Evolutionary conservation across 2,329 filamentous ascomycete species (phyloP), one percentile per base, ranked within the genome.

Genomic region (Hymenoscyphus linearis): DNA sequence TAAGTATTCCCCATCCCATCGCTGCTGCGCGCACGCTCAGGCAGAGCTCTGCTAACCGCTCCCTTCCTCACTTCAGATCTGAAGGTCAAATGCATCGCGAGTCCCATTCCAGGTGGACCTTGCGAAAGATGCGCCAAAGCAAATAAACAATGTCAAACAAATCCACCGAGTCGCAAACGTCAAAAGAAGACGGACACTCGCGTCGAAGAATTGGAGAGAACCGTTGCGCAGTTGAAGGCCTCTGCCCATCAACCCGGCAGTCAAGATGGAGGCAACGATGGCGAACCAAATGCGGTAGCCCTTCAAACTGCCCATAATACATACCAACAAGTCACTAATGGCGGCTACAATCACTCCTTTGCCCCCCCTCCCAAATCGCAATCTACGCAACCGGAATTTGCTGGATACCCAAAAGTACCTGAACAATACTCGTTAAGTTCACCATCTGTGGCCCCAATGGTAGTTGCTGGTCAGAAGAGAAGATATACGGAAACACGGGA

Each of bases 181-280:
- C 73, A 77, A 56, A 78, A 78, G 67, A 74, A 77, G 63, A 77
- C 77, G 7, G 77, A 79, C 57, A 77, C 75, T 40, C 66, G 77
- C 27, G 76, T 79, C 3, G 75, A 76, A 40, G 76, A 78, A 63
- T 67, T 79, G 55, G 77, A 79, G 69, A 73, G 74, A 64, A 76
- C 78, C 64, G 76, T 79, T 64, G 70, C 74, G 58, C 72, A 73
- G 0, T 73, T 78, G 70, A 72, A 75, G 34, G 71, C 72, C 54
- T 69, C 70, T 44, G 68, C 68, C 31, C 70, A 68, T 59, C 52
- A 60, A 56, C 25, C 18, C 5, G 13, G 26, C 16, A 36, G 55
- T 31, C 62, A 65, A 14, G 54, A 52, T n/a, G 59, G 10, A 10
- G 58, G 65, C 34, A 62, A 55, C 59, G 40, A 56, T 12, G 55